A percentile compares a stretch with the other conserved stretches of the same genome.
These are phyloP conservation scores for Eucalyptus coolabah DNA, from an alignment of 345 rosid genomes.

Conservation along the genomic window DNA sequence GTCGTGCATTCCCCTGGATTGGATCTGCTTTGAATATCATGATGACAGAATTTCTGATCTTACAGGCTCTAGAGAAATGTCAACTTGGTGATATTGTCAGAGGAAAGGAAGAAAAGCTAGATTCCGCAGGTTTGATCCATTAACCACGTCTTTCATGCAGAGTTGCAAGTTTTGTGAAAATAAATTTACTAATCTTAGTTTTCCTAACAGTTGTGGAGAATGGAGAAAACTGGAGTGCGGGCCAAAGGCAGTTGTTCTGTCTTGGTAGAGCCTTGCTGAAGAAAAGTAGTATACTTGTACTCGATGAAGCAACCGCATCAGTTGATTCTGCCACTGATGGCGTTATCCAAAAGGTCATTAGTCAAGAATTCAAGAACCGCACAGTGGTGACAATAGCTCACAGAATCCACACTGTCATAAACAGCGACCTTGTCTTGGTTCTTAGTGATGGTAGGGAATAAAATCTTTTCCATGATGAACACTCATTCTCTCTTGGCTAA, in stretches of 20 bases:
- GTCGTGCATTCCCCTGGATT: not conserved
- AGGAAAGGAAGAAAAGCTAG: constrained; percentile 62
- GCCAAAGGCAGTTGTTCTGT: constrained; percentile 79
- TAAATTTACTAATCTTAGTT: not conserved
- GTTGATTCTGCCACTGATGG: constrained; percentile 97
- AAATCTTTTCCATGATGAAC: not conserved
- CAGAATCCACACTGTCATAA: constrained; percentile 84
- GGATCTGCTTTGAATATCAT: not conserved
- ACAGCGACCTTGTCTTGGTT: constrained; percentile 84
- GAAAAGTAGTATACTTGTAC: constrained; percentile 74
- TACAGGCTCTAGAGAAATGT: constrained; percentile 76
- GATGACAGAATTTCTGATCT: not conserved
- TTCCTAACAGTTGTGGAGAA: constrained; percentile 58
- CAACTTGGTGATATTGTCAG: constrained; percentile 66
- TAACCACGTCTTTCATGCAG: not conserved
- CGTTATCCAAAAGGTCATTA: constrained; percentile 67
- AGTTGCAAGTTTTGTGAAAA: not conserved
- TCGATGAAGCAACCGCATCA: constrained; percentile 96
- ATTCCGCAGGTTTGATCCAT: constrained; percentile 45
- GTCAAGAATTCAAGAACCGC: constrained; percentile 59
- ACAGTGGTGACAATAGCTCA: constrained; percentile 97
- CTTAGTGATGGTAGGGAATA: constrained; percentile 72
- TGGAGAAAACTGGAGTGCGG: constrained; percentile 92
- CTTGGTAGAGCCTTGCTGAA: constrained; percentile 82
- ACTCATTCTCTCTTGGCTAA: not conserved